phyloP scores from a whole-genome alignment of 192 early-diverging fungal species.

The Linnemannia schmuckeri region DNA sequence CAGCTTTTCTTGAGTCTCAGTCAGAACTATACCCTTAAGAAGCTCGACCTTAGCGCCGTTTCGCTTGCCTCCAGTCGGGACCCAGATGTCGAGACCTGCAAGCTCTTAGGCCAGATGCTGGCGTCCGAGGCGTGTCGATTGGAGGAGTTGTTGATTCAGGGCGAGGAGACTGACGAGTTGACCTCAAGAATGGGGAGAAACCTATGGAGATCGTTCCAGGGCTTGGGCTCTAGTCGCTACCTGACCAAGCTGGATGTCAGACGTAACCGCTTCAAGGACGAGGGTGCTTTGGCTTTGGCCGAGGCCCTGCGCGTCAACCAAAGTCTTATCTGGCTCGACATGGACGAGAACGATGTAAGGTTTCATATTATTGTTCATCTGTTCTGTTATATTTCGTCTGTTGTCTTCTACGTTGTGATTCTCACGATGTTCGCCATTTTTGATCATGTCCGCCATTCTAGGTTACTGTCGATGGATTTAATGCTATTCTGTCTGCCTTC shows the following conservation, averaged over 20 bases:
- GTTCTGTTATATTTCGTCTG: background rate
- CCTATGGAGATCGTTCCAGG: constrained; percentile 44
- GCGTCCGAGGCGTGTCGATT: constrained; percentile 51
- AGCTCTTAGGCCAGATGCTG: constrained; percentile 47
- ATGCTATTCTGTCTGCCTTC: constrained; percentile 55
- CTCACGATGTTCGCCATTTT: background rate
- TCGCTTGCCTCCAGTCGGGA: constrained; percentile 36
- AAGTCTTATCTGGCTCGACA: constrained; percentile 45
- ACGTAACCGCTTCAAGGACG: constrained; percentile 55
- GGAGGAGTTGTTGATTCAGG: constrained; percentile 52
- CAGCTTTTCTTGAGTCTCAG: constrained; percentile 60
- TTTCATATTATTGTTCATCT: too few relatives aligned
- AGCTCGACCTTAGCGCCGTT: constrained; percentile 58
- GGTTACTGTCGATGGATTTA: constrained; percentile 64
- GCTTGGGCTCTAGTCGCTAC: constrained; percentile 42
- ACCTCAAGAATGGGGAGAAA: constrained; percentile 52
- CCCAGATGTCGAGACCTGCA: constrained; percentile 58
- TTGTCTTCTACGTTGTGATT: background rate
- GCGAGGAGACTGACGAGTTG: constrained; percentile 35
- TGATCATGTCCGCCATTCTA: background rate
- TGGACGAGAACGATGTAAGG: constrained; percentile 64
- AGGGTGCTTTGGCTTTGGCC: constrained; percentile 56
- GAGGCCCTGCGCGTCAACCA: constrained; percentile 54
- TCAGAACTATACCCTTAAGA: constrained; percentile 55
- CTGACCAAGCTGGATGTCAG: constrained; percentile 50